Base-by-base conservation (phyloP, 2,329 filamentous ascomycete genomes). In the Neonectria punicea region DNA sequence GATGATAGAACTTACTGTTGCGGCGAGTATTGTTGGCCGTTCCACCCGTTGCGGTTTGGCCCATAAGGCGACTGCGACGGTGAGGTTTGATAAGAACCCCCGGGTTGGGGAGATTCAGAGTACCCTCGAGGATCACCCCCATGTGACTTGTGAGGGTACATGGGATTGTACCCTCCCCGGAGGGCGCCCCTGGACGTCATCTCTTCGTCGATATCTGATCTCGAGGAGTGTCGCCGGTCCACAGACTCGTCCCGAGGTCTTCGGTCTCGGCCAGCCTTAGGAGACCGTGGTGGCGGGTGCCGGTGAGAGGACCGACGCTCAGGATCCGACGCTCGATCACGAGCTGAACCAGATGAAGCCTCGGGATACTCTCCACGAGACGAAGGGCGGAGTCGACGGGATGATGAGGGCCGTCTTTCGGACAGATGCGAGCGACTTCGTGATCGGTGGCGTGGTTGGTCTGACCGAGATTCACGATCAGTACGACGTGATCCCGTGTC, bases 141-240 rank as follows among this genome's bases (percentile, higher is more conserved):
- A 51, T 80, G 80, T 8, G 77, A 71, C 61, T 79, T 80, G 36
- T 77, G 73, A 18, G 79, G 69, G 67, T 82, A 82, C 43, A 76
- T 71, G 22, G 74, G 77, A 65, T 79, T 79, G 61, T 82, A 80
- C n/a, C 80, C 79, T 59, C 81, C 79, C 58, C 83, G 81, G 60
- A 80, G 80, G 43, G 78, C 77, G 32, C 80, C 80, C 47, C 84
- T 79, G 14, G 81, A 79, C 18, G 78, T 77, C 81, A 86, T 84
- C 34, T 84, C 84, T 62, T 85, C 83, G 70, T 87, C 84, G 43
- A 84, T 77, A 54, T 84, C 85, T 13, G 85, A 84, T 11, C 83
- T 80, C 18, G 83, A 83, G 18, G 85, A 83, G 49, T 79, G 78
- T 51, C 79, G 71, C 41, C 69, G 71, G 41, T 74, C 77, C 5